Evolutionary conservation across 768 basidiomycete species (phyloP).

Genomic region (Suillus bovinus): DNA sequence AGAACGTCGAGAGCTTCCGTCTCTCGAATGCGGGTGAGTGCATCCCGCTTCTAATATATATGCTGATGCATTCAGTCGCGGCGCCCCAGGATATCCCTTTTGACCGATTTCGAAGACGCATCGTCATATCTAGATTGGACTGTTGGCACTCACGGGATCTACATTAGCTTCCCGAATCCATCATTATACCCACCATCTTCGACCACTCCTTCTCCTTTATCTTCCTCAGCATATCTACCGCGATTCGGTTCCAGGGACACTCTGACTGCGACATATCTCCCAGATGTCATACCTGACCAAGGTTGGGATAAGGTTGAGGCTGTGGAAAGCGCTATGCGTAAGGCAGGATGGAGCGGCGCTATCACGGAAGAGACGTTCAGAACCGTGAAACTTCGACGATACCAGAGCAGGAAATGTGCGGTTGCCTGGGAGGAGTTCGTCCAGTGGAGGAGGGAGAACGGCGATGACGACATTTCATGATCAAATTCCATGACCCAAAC

Average conservation of each 20-base stretch:
- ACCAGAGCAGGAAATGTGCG: slow-evolving; percentile 71
- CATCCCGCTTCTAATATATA: slow-evolving; percentile 6
- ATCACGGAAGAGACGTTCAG: slow-evolving; percentile 83
- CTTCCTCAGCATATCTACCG: slow-evolving; percentile 63
- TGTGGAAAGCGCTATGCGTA: slow-evolving; percentile 87
- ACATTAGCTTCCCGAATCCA: slow-evolving; percentile 85
- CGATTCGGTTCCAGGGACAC: slow-evolving; percentile 54
- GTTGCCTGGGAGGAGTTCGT: slow-evolving; percentile 79
- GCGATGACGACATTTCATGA: slow-evolving; percentile 34
- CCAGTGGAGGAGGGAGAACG: slow-evolving; percentile 64
- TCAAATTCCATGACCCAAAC: background rate
- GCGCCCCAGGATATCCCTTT: slow-evolving; percentile 73
- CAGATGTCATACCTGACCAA: slow-evolving; percentile 89
- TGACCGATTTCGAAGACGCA: slow-evolving; percentile 91
- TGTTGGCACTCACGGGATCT: slow-evolving; percentile 88
- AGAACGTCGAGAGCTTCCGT: slow-evolving; percentile 69
- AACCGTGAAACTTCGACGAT: slow-evolving; percentile 74
- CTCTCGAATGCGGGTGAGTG: slow-evolving; percentile 85
- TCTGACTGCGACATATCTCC: slow-evolving; percentile 89
- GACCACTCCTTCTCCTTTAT: slow-evolving; percentile 67
- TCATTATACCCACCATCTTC: slow-evolving; percentile 59
- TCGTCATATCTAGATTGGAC: slow-evolving; percentile 90
- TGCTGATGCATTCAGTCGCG: background rate
- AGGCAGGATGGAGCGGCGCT: slow-evolving; percentile 85
- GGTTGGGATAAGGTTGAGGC: slow-evolving; percentile 93